Conservation (phyloP, 1,139 yeast genomes). For the Zygoascus meyerae region DNA sequence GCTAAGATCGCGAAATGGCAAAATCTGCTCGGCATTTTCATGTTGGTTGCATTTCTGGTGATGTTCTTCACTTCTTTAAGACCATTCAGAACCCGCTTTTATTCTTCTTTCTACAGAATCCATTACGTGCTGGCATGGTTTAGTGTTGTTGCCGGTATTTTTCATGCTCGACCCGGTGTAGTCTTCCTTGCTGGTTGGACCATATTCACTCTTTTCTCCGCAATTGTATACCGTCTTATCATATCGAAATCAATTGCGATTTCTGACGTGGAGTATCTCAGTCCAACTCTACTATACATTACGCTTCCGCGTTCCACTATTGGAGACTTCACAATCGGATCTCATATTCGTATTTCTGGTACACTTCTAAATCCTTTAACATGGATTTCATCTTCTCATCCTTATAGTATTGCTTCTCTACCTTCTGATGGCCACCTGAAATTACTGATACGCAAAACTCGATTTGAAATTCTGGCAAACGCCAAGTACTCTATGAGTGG, state of each 20-base stretch:
- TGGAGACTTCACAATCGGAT: conserved; percentile 38
- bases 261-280: conserved; percentile 26
- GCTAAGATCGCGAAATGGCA: conserved; percentile 39
- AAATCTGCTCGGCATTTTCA: conserved; percentile 61
- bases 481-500: conserved; percentile 29
- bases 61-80: conserved; percentile 53
- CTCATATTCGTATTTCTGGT: conserved; percentile 43
- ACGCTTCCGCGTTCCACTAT: conserved; percentile 33
- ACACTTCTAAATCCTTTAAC: conserved; percentile 32
- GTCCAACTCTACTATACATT: conserved; percentile 32
- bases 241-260: conserved; percentile 27
- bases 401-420: conserved; percentile 71
- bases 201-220: conserved; percentile 43
- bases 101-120: conserved; percentile 53
- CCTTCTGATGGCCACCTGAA: conserved; percentile 45
- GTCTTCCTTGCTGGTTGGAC: conserved; percentile 46
- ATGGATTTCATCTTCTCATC: conserved; percentile 60
- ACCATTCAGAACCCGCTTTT: conserved; percentile 49
- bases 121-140: conserved; percentile 70
- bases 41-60: conserved; percentile 40
- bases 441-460: conserved; percentile 41
- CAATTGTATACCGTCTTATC: conserved; percentile 32
- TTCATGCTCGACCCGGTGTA: conserved; percentile 78
- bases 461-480: conserved; percentile 23
- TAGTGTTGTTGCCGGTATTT: conserved; percentile 49